Evolutionary conservation across 1,284 basidiomycete genomes (phyloP).

Genomic region (Erythrobasidium hasegawianum): DNA sequence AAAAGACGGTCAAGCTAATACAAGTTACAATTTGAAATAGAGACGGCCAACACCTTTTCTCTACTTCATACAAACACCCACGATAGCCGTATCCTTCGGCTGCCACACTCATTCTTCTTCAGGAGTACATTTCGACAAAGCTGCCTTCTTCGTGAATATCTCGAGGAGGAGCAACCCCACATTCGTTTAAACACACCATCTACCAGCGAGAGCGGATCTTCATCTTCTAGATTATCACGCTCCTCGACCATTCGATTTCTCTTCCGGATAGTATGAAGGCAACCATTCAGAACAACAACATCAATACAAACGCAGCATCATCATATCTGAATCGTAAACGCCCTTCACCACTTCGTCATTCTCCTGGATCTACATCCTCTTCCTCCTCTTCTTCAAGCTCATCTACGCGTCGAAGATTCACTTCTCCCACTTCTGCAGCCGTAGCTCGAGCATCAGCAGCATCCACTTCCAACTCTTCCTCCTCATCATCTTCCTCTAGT

Average conservation of each 20-base stretch:
- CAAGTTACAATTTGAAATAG: background rate
- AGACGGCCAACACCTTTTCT: background rate
- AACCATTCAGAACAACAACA: background rate
- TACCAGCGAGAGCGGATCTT: too few species aligned
- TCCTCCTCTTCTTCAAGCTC: conserved; percentile 8
- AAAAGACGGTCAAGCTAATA: too few species aligned
- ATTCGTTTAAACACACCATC: background rate
- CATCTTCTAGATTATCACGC: too few species aligned
- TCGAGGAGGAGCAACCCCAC: background rate
- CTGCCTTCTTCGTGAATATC: too few species aligned
- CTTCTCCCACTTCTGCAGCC: background rate
- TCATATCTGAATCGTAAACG: background rate
- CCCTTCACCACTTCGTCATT: conserved; percentile 1
- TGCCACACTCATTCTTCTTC: background rate
- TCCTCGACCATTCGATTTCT: background rate
- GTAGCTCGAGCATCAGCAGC: background rate
- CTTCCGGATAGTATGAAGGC: conserved; percentile 1
- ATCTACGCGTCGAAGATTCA: background rate
- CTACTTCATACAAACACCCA: background rate
- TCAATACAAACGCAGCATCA: background rate
- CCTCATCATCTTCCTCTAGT: background rate
- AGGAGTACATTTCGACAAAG: too few species aligned
- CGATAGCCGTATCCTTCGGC: conserved; percentile 33
- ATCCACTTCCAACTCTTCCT: background rate
- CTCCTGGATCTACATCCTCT: background rate